Conservation (phyloP, 75 land plant genomes). For the Selaginella tamariscina region DNA sequence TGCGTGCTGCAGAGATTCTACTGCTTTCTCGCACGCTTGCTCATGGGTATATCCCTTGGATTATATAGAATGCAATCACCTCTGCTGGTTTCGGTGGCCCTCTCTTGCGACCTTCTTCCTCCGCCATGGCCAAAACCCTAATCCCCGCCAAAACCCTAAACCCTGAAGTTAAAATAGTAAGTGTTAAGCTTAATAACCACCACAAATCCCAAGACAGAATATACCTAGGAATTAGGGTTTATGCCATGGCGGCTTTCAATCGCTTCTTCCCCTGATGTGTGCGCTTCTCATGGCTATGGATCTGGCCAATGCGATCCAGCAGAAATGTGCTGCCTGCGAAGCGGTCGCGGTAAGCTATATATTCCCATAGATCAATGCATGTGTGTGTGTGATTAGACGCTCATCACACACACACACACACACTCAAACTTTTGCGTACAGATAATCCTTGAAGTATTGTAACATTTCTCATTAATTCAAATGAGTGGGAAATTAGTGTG, state of each 20-base stretch:
- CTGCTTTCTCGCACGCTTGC: not conserved
- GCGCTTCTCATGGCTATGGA: not conserved
- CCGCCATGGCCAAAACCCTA: too few relatives aligned
- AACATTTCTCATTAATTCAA: not conserved
- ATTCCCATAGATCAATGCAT: not conserved
- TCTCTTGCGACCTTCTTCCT: too few relatives aligned
- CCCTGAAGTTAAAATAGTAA: too few relatives aligned
- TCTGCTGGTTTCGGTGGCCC: not conserved
- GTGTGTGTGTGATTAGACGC: not conserved
- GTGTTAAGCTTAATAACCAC: too few relatives aligned
- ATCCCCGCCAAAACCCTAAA: too few relatives aligned
- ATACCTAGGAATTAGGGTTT: too few relatives aligned
- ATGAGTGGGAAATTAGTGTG: not conserved
- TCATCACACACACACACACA: not conserved
- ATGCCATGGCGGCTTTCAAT: not conserved
- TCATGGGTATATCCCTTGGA: not conserved
- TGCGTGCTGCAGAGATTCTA: not conserved
- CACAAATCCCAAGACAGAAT: too few relatives aligned
- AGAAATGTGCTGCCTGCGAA: slow-evolving; percentile 23
- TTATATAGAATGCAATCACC: not conserved
- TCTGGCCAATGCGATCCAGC: not conserved
- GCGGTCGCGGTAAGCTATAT: slow-evolving; percentile 20
- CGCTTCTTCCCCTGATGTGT: not conserved
- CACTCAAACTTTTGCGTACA: not conserved
- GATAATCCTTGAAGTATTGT: not conserved